These are phyloP conservation scores for Lepidium didymum DNA, from an alignment of 345 rosid genomes.

Conservation along the genomic window DNA sequence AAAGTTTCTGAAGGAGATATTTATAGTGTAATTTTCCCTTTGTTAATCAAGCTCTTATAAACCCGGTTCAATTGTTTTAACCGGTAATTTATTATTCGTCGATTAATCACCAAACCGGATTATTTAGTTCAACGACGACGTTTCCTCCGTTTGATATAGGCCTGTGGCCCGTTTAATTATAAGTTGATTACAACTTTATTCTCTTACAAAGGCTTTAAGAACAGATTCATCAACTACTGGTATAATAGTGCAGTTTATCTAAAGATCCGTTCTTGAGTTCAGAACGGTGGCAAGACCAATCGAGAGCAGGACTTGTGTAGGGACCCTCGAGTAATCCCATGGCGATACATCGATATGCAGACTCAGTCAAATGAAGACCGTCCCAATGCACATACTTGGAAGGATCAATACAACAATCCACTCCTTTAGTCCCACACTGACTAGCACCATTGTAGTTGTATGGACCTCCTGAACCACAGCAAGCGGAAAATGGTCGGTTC, in stretches of 20 bases:
- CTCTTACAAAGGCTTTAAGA: background rate
- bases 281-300: constrained; percentile 1
- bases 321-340: constrained; percentile 13
- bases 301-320: background rate
- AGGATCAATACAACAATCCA: constrained; percentile 28
- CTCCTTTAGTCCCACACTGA: constrained; percentile 23
- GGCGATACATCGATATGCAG: constrained; percentile 20
- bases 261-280: background rate
- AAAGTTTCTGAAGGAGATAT: background rate
- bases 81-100: background rate
- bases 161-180: no score
- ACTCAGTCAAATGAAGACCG: constrained; percentile 34
- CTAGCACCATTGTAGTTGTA: constrained; percentile 23
- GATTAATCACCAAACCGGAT: background rate
- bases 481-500: constrained; percentile 23
- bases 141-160: no score
- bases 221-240: background rate
- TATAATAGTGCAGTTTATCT: background rate
- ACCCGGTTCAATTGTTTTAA: background rate
- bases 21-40: background rate
- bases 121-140: background rate
- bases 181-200: background rate
- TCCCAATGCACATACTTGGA: constrained; percentile 37
- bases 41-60: background rate
- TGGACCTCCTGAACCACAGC: constrained; percentile 39